Base-by-base conservation (phyloP, 768 basidiomycete genomes). In the Pluteus cervinus region DNA sequence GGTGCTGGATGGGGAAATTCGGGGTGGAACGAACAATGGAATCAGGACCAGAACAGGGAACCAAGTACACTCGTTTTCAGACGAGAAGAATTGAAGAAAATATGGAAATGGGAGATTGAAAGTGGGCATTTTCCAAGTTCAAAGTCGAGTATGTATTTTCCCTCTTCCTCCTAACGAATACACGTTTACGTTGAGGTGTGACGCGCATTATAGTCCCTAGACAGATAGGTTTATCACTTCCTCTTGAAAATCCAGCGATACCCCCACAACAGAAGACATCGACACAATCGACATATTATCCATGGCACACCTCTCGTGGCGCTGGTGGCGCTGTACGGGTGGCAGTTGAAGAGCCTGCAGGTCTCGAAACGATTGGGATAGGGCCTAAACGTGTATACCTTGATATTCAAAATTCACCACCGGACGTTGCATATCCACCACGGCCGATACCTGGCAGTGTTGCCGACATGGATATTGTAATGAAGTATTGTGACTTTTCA, bases 21-120 rank as follows among this genome's bases (percentile, higher is more conserved):
- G 50, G 65, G 65, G 49, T 71, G 66, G 66, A 53, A 55, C 54
- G 63, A 63, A 45, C 58, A 61, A 35, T 63, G 69, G 60, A 58
- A 40, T 45, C 34, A 37, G 26, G 44, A 50, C 12, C 40, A 48
- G 16, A 51, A 56, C 2, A 50, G 61, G n/a, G 69, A 81, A 23
- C 63, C 75, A 11, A 64, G 85, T 2, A 86, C 86, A 24, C 69
- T 88, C 18, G 81, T 86, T 24, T 88, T 76, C 48, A 63, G 65
- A 26, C 68, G 79, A 18, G 68, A 79, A 28, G 84, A 92, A 50
- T 57, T 93, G 21, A 83, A 84, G 56, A 71, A 76, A 54, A 84
- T 97, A 54, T 96, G 92, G 91, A 73, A 77, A 44, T 96, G 91
- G 91, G 92, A 94, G 66, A 72, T 96, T 39, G 73, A 79, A 28